These are phyloP conservation scores for Limnanthes douglasii DNA, from an alignment of 345 rosid species.

Conservation along the genomic window DNA sequence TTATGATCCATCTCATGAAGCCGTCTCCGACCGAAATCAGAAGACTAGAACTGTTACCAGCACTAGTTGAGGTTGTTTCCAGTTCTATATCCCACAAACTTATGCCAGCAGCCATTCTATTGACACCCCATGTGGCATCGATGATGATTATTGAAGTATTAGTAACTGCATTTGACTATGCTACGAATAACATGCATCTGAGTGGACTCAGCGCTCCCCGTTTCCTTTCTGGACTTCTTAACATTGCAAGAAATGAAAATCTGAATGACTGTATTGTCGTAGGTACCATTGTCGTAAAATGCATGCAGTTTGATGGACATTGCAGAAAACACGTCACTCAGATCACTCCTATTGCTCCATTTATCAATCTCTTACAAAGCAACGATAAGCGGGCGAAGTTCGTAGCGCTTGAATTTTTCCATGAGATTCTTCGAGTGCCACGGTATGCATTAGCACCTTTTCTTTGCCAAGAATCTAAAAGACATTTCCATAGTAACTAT, in stretches of 20 bases:
- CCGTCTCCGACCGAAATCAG: constrained; percentile 78
- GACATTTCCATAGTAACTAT: too few species aligned
- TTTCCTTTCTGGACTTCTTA: constrained; percentile 45
- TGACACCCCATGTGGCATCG: constrained; percentile 78
- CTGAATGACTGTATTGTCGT: constrained; percentile 41
- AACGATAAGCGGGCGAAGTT: constrained; percentile 29
- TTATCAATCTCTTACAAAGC: constrained; percentile 39
- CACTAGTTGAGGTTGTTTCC: constrained; percentile 59
- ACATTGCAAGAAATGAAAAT: constrained; percentile 35
- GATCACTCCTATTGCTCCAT: constrained; percentile 42
- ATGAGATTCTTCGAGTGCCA: constrained; percentile 64
- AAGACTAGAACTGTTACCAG: constrained; percentile 70
- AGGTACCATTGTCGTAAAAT: constrained; percentile 59
- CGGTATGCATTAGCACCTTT: constrained; percentile 29
- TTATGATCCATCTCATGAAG: constrained; percentile 54
- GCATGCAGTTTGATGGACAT: constrained; percentile 80
- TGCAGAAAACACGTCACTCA: constrained; percentile 48
- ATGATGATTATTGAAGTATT: constrained; percentile 79
- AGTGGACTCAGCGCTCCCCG: constrained; percentile 60
- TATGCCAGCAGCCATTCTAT: constrained; percentile 17
- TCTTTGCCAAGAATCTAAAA: too few species aligned
- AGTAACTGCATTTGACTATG: constrained; percentile 67
- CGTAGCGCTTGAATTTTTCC: constrained; percentile 56
- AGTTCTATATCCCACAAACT: constrained; percentile 19
- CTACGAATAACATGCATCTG: constrained; percentile 54